These are phyloP conservation scores for Polytrichum commune DNA, from an alignment of 225 moss, liverwort and hornwort genomes.

Conservation along the genomic window DNA sequence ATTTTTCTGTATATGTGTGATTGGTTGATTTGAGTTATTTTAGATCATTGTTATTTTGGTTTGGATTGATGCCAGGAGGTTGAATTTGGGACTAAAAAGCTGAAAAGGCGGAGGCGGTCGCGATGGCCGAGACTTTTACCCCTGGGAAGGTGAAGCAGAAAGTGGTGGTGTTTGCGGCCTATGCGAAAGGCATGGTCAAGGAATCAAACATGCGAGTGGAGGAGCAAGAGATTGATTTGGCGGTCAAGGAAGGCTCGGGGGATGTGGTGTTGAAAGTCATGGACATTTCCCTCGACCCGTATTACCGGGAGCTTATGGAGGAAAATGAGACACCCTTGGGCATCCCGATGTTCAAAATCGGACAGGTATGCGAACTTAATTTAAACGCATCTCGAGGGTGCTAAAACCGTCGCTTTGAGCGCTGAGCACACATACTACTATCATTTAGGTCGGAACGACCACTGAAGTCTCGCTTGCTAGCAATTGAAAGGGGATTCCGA, in stretches of 20 bases:
- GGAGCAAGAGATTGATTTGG: slow-evolving; percentile 21
- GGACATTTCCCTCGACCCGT: slow-evolving; percentile 31
- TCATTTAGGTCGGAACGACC: no score
- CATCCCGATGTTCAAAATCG: background rate
- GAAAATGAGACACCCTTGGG: background rate
- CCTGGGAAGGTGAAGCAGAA: slow-evolving; percentile 13
- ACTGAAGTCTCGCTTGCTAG: no score
- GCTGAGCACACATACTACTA: no score
- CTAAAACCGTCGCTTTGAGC: no score
- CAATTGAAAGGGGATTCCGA: no score
- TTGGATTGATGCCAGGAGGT: no score
- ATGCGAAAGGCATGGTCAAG: slow-evolving; percentile 14
- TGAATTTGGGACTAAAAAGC: no score
- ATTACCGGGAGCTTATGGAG: slow-evolving; percentile 16
- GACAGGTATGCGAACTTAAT: background rate
- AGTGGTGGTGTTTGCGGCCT: slow-evolving; percentile 15
- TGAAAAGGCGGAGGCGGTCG: no score
- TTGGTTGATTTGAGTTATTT: no score
- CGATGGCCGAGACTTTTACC: background rate
- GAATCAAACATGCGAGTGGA: slow-evolving; percentile 33
- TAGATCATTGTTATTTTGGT: no score
- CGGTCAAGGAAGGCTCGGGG: slow-evolving; percentile 15
- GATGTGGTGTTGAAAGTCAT: slow-evolving; percentile 27
- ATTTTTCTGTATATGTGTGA: no score
- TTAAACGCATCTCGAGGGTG: no score